These are phyloP conservation scores for Rugonectria rugulosa DNA, from an alignment of 2,329 filamentous ascomycete species.

Conservation along the genomic window DNA sequence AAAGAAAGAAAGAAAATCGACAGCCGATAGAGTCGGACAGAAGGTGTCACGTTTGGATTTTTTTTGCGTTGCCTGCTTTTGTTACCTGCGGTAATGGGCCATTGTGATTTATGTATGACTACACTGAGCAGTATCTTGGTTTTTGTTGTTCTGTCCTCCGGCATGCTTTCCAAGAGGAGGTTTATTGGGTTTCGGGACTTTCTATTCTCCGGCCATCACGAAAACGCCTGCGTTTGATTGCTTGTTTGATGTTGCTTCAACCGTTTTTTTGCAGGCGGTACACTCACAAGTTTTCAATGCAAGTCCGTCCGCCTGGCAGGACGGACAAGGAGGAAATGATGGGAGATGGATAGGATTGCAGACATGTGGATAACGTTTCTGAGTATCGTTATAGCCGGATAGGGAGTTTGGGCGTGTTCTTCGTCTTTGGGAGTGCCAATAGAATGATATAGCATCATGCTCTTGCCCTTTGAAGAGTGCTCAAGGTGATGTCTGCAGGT, in stretches of 20 bases:
- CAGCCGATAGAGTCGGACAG: background rate
- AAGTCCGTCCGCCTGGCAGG: constrained; percentile 6
- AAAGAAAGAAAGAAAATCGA: background rate
- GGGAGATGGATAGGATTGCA: constrained; percentile 23
- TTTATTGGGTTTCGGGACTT: constrained; percentile 16
- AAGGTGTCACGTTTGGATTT: constrained; percentile 14
- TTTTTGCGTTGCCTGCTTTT: constrained; percentile 18
- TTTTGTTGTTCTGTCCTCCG: background rate
- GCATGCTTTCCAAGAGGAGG: constrained; percentile 20
- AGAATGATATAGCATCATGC: constrained; percentile 31
- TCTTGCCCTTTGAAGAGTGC: background rate
- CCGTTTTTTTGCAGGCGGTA: background rate
- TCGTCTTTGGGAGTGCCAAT: constrained; percentile 28
- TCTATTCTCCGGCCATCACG: constrained; percentile 2
- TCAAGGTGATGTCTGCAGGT: background rate
- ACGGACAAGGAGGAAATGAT: constrained; percentile 14
- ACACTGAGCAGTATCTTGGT: constrained; percentile 18
- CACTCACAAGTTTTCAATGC: background rate
- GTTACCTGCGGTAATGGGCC: constrained; percentile 5
- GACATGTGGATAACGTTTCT: constrained; percentile 21
- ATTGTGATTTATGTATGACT: constrained; percentile 31
- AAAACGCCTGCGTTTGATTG: constrained; percentile 3
- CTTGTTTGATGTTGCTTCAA: too few relatives aligned
- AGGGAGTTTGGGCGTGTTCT: constrained; percentile 37
- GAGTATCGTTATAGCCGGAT: constrained; percentile 33